Percentiles rank a stretch among this genome's conserved stretches.
phyloP scores from a whole-genome alignment of 1,284 basidiomycete genomes.

The Pseudozyma sp. region DNA sequence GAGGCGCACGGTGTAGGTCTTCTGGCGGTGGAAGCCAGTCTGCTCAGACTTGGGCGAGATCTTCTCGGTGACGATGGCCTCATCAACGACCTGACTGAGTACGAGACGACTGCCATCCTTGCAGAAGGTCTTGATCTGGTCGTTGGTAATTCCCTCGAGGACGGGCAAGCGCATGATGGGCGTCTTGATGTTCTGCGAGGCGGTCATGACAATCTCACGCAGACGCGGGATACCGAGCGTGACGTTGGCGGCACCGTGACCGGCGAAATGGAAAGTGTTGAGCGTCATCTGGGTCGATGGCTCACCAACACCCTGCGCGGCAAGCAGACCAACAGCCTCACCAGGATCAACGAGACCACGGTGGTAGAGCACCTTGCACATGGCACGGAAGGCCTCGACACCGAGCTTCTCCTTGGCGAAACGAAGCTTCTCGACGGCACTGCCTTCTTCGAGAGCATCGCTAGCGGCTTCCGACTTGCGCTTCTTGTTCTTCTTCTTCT shows the following conservation, averaged over 20 bases:
- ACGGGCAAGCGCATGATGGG: conserved; percentile 93
- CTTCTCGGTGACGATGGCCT: conserved; percentile 83
- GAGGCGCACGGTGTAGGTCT: conserved; percentile 85
- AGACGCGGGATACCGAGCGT: conserved; percentile 98
- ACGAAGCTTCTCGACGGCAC: conserved; percentile 69
- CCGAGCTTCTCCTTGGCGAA: conserved; percentile 70
- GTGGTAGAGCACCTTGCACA: conserved; percentile 67
- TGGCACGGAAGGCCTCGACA: conserved; percentile 62
- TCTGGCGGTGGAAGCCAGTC: conserved; percentile 74
- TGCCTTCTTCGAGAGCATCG: conserved; percentile 57
- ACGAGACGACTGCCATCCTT: conserved; percentile 88
- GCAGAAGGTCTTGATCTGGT: conserved; percentile 80
- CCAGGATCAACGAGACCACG: conserved; percentile 86
- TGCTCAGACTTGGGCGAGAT: conserved; percentile 77
- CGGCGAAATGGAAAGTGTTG: conserved; percentile 98
- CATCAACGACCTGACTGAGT: conserved; percentile 89
- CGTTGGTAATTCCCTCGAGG: conserved; percentile 57
- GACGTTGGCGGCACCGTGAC: conserved; percentile 98
- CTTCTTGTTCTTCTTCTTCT: conserved; percentile 72
- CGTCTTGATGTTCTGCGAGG: conserved; percentile 94
- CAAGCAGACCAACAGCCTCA: conserved; percentile 95
- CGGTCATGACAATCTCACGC: conserved; percentile 99
- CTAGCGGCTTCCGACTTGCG: conserved; percentile 58
- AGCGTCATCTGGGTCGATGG: conserved; percentile 99
- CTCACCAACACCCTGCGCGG: conserved; percentile 99